Evolutionary conservation across 129 eudicot species (phyloP).

Genomic region (sunflower (Helianthus annuus)): HanXRQr2.0-SUNRISE NC_035448.2:127401677-127402176

Average conservation of each 20-base stretch:
- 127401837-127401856: neutral
- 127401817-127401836: neutral
- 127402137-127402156: neutral
- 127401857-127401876: neutral
- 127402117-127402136: neutral
- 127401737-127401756: constrained; percentile 90
- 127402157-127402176: neutral
- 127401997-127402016: neutral
- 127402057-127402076: no score
- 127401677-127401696: constrained; percentile 81
- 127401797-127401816: constrained; percentile 90
- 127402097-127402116: neutral
- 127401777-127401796: constrained; percentile 89
- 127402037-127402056: neutral
- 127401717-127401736: constrained; percentile 76
- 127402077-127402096: no score
- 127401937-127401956: constrained; percentile 2
- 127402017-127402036: neutral
- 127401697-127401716: constrained; percentile 81
- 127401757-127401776: constrained; percentile 91
- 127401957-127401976: neutral
- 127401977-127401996: neutral
- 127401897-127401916: constrained; percentile 2
- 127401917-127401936: neutral
- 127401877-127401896: neutral